phyloP scores from a whole-genome alignment of 345 rosid species.

The Aegle marmelos region DNA sequence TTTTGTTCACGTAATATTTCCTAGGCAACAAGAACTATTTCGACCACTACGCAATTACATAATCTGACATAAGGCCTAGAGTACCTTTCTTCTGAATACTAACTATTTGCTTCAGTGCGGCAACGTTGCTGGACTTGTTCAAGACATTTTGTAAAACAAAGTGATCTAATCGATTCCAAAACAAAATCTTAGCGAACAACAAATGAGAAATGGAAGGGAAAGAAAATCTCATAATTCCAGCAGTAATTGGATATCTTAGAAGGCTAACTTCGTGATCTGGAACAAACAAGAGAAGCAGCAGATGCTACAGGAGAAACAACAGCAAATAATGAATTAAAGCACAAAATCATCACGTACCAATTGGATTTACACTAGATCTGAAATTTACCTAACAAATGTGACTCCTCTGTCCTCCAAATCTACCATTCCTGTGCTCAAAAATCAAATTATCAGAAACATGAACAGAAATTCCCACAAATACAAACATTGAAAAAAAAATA shows the following conservation, averaged over 20 bases:
- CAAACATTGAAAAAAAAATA: not conserved
- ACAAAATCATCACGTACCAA: not conserved
- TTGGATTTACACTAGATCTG: slow-evolving; percentile 52
- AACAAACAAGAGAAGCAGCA: not conserved
- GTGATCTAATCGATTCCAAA: slow-evolving; percentile 2
- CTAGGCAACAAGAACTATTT: not conserved
- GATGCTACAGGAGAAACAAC: not conserved
- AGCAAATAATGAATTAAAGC: not conserved
- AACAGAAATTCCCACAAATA: not conserved
- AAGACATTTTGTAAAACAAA: not conserved
- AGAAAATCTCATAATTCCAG: not conserved
- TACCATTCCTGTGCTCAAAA: slow-evolving; percentile 36
- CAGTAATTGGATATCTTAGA: slow-evolving; percentile 4
- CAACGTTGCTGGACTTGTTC: not conserved
- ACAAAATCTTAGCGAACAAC: not conserved
- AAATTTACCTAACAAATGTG: slow-evolving; percentile 37
- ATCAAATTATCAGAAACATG: slow-evolving; percentile 12
- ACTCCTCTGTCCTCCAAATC: slow-evolving; percentile 32
- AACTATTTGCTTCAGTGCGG: not conserved
- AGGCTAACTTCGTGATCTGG: not conserved
- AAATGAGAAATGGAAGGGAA: not conserved
- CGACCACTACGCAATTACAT: not conserved
- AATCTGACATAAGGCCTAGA: not conserved
- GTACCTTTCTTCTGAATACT: not conserved
- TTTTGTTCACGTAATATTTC: not conserved